These are phyloP conservation scores for Teratosphaeriaceae sp. DNA, from an alignment of 2,329 filamentous ascomycete species.

Conservation along the genomic window DNA sequence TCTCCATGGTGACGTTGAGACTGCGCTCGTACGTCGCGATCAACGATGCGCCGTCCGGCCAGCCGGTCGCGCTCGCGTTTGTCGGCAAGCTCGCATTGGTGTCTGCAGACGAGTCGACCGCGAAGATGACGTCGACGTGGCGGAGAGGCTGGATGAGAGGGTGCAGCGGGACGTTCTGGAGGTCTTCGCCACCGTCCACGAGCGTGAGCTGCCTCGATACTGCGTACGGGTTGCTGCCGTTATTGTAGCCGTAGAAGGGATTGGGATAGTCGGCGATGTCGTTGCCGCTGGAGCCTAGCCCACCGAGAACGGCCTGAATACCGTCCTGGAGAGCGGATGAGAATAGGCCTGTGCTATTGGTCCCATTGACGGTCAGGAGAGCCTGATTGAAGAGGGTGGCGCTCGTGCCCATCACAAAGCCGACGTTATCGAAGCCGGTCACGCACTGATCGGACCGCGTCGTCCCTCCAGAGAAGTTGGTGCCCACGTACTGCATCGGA, in stretches of 20 bases:
- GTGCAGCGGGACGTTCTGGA: slow-evolving; percentile 72
- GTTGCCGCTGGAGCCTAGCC: slow-evolving; percentile 53
- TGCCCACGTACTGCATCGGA: slow-evolving; percentile 64
- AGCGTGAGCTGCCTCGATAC: slow-evolving; percentile 53
- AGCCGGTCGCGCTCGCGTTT: slow-evolving; percentile 41
- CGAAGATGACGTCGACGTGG: slow-evolving; percentile 71
- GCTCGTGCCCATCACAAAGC: slow-evolving; percentile 72
- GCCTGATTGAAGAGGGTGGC: slow-evolving; percentile 79
- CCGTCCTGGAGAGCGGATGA: slow-evolving; percentile 43
- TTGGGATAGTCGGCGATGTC: slow-evolving; percentile 77
- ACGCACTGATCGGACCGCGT: slow-evolving; percentile 59
- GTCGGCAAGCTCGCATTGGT: slow-evolving; percentile 38
- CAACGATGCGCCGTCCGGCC: slow-evolving; percentile 72
- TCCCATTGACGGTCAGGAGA: slow-evolving; percentile 56
- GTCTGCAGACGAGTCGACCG: slow-evolving; percentile 71
- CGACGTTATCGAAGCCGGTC: slow-evolving; percentile 72
- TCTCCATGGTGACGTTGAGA: slow-evolving; percentile 47
- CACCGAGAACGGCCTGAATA: slow-evolving; percentile 46
- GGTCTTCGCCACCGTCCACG: slow-evolving; percentile 71
- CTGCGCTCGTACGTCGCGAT: slow-evolving; percentile 68
- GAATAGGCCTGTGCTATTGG: slow-evolving; percentile 34
- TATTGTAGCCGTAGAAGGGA: slow-evolving; percentile 64
- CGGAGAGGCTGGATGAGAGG: slow-evolving; percentile 70
- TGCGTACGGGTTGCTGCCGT: slow-evolving; percentile 52
- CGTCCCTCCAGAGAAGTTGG: slow-evolving; percentile 59